phyloP scores from a whole-genome alignment of 1,284 basidiomycete genomes.

The Cryptococcus floricola region DNA sequence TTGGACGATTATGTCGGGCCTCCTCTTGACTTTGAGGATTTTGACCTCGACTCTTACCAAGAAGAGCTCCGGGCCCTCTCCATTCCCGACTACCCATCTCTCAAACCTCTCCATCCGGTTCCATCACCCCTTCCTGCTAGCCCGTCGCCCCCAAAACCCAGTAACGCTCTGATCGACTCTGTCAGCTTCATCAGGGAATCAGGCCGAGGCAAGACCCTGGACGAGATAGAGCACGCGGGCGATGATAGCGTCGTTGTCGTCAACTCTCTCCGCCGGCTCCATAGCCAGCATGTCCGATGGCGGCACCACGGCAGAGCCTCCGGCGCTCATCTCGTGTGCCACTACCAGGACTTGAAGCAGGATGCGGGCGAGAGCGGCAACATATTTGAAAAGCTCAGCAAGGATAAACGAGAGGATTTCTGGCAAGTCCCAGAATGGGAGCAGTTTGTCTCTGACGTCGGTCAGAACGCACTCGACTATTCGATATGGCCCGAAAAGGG shows the following conservation, averaged over 20 bases:
- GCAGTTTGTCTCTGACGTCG: slow-evolving; percentile 39
- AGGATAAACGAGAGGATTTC: slow-evolving; percentile 36
- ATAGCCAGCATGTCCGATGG: slow-evolving; percentile 42
- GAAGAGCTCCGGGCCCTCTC: slow-evolving; percentile 27
- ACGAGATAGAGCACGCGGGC: slow-evolving; percentile 16
- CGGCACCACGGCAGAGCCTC: slow-evolving; percentile 72
- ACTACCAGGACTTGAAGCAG: slow-evolving; percentile 63
- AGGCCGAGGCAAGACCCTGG: slow-evolving; percentile 32
- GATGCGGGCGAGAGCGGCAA: neutral
- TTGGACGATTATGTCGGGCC: slow-evolving; percentile 67
- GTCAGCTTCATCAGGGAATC: slow-evolving; percentile 30
- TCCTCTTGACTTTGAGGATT: slow-evolving; percentile 64
- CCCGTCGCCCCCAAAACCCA: slow-evolving; percentile 1
- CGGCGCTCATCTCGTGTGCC: slow-evolving; percentile 61
- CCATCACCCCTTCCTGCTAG: neutral
- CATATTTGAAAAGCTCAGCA: slow-evolving; percentile 30
- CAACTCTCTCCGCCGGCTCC: slow-evolving; percentile 30
- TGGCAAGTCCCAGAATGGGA: slow-evolving; percentile 50
- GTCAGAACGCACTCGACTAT: slow-evolving; percentile 33
- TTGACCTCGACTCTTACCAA: slow-evolving; percentile 53
- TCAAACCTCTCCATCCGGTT: slow-evolving; percentile 22
- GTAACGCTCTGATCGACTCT: slow-evolving; percentile 16
- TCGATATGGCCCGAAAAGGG: slow-evolving; percentile 52
- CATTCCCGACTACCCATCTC: slow-evolving; percentile 38
- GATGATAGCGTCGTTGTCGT: slow-evolving; percentile 17